A percentile compares a stretch with the other conserved stretches of the same genome.
These are phyloP conservation scores for Pseudogymnoascus sp. DNA, from an alignment of 2,329 filamentous ascomycete species.

Conservation along the genomic window DNA sequence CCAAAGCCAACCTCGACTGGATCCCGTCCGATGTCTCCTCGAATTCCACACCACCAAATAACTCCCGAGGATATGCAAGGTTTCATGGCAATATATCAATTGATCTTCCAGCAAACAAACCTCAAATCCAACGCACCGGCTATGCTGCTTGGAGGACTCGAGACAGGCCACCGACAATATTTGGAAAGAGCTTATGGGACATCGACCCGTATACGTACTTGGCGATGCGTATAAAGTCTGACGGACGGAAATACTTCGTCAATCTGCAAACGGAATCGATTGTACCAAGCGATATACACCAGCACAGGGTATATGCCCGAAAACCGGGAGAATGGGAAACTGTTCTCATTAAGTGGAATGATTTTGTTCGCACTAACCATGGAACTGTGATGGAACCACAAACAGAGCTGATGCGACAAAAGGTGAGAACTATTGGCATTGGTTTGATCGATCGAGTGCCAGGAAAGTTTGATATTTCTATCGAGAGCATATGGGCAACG, in stretches of 20 bases:
- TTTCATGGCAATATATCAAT: constrained; percentile 89
- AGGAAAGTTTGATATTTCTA: constrained; percentile 78
- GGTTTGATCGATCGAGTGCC: constrained; percentile 83
- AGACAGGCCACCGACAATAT: constrained; percentile 70
- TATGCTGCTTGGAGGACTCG: constrained; percentile 87
- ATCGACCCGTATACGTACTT: constrained; percentile 85
- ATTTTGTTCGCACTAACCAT: constrained; percentile 92
- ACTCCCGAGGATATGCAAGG: constrained; percentile 53
- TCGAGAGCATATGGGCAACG: constrained; percentile 86
- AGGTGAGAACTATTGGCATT: constrained; percentile 77
- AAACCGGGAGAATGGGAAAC: constrained; percentile 89
- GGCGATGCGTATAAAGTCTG: constrained; percentile 79
- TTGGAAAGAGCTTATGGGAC: constrained; percentile 80
- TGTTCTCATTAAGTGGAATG: constrained; percentile 79
- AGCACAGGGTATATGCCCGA: constrained; percentile 78
- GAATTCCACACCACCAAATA: constrained; percentile 23
- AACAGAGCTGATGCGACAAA: constrained; percentile 78
- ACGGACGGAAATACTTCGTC: constrained; percentile 86
- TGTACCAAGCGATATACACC: constrained; percentile 90
- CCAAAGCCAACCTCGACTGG: constrained; percentile 60
- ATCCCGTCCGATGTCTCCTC: constrained; percentile 20
- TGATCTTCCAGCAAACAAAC: constrained; percentile 65
- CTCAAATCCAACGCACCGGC: constrained; percentile 70
- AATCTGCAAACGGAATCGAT: constrained; percentile 94
- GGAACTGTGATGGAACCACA: constrained; percentile 90